Percentiles rank a stretch among this genome's conserved stretches.
These are phyloP conservation scores for Pseudozyma thailandica DNA, from an alignment of 1,284 basidiomycete genomes.

Conservation along the genomic window DNA sequence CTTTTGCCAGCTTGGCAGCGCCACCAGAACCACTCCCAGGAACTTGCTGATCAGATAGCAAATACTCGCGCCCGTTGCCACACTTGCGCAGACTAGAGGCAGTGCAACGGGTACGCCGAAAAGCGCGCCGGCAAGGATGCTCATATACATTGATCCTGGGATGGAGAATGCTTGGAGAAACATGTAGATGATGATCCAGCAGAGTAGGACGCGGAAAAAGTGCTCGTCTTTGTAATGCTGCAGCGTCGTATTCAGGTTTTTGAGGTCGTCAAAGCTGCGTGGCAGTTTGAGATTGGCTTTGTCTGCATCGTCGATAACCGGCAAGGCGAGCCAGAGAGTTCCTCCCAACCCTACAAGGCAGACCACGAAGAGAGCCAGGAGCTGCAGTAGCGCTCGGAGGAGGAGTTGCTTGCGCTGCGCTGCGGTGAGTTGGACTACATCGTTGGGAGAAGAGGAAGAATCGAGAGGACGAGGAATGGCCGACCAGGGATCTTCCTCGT, in stretches of 20 bases:
- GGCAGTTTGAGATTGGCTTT: conserved; percentile 65
- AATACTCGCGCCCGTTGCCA: conserved; percentile 87
- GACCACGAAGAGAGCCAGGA: conserved; percentile 52
- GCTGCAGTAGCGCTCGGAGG: conserved; percentile 35
- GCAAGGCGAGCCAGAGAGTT: conserved; percentile 55
- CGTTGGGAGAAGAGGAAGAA: not conserved
- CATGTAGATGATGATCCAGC: conserved; percentile 77
- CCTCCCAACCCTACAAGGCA: conserved; percentile 46
- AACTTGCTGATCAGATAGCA: conserved; percentile 92
- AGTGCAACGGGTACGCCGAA: conserved; percentile 92
- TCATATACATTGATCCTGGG: conserved; percentile 97
- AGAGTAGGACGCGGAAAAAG: conserved; percentile 66
- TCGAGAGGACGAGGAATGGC: conserved; percentile 19
- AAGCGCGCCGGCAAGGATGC: conserved; percentile 93
- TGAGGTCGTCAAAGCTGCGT: conserved; percentile 68
- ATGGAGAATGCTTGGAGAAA: conserved; percentile 96
- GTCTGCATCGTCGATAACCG: conserved; percentile 50
- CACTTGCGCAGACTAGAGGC: conserved; percentile 88
- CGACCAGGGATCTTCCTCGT: conserved; percentile 36
- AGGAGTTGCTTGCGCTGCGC: conserved; percentile 44
- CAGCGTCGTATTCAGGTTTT: conserved; percentile 65
- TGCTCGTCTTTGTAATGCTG: conserved; percentile 69
- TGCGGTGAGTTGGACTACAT: not conserved
- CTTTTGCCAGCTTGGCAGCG: conserved; percentile 78
- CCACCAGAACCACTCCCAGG: conserved; percentile 73